A percentile compares a stretch with the other conserved stretches of the same genome.
phyloP scores from a whole-genome alignment of 1,284 basidiomycete species.

The Cryptococcus amylolentus region DNA sequence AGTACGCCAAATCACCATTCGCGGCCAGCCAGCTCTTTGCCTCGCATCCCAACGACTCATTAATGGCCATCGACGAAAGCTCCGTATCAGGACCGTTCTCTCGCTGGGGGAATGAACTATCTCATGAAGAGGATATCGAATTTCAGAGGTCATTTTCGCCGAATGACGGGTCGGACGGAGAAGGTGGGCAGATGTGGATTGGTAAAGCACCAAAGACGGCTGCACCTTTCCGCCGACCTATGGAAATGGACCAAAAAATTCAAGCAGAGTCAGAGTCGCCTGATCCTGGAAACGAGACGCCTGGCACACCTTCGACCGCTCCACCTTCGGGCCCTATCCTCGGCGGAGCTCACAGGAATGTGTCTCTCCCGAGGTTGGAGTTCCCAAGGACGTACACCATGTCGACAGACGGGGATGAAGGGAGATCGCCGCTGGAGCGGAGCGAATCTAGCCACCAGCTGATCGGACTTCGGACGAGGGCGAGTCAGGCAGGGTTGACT shows the following conservation, averaged over 20 bases:
- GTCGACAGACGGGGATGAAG: slow-evolving; percentile 31
- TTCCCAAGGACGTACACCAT: slow-evolving; percentile 42
- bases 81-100: slow-evolving; percentile 15
- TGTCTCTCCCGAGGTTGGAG: slow-evolving; percentile 16
- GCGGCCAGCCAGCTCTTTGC: slow-evolving; percentile 78
- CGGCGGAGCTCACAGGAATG: too few relatives aligned
- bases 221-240: slow-evolving; percentile 75
- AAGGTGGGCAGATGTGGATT: slow-evolving; percentile 52
- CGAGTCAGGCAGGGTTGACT: slow-evolving; percentile 41
- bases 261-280: slow-evolving; percentile 4
- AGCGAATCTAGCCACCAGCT: slow-evolving; percentile 27
- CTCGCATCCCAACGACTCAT: slow-evolving; percentile 38
- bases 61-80: slow-evolving; percentile 45
- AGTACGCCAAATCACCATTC: slow-evolving; percentile 69
- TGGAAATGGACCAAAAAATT: slow-evolving; percentile 56
- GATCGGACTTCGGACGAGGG: slow-evolving; percentile 32
- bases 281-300: too few relatives aligned
- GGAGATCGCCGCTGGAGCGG: slow-evolving; percentile 18
- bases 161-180: slow-evolving; percentile 41
- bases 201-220: slow-evolving; percentile 45
- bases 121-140: slow-evolving; percentile 4
- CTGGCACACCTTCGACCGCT: too few relatives aligned
- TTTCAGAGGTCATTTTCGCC: slow-evolving; percentile 36
- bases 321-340: too few relatives aligned
- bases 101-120: slow-evolving; percentile 21